Conservation (phyloP, 2,329 filamentous ascomycete species). For the Pleurostoma richardsiae region DNA sequence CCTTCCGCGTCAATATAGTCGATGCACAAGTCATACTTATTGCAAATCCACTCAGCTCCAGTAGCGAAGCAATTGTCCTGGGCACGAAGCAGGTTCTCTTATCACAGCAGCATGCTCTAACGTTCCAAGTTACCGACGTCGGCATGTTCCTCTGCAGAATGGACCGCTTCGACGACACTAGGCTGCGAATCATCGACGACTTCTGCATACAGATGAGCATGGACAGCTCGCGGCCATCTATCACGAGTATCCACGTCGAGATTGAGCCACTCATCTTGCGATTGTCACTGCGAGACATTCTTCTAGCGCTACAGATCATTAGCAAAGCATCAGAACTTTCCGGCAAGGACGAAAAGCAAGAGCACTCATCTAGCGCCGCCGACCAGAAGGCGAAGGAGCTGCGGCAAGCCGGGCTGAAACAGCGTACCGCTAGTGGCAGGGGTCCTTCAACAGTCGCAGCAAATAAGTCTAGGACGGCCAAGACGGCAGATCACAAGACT, state of each 20-base stretch:
- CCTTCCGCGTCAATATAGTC: constrained; percentile 89
- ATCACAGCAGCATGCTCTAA: constrained; percentile 89
- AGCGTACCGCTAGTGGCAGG: constrained; percentile 52
- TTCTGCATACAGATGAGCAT: constrained; percentile 89
- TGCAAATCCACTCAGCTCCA: constrained; percentile 83
- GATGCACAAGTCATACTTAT: constrained; percentile 96
- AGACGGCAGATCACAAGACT: constrained; percentile 12
- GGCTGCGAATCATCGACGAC: constrained; percentile 90
- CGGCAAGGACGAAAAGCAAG: constrained; percentile 47
- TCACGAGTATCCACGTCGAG: constrained; percentile 78
- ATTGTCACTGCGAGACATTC: constrained; percentile 87
- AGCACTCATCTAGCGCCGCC: constrained; percentile 31
- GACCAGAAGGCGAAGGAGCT: constrained; percentile 54
- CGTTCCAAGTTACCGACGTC: constrained; percentile 86
- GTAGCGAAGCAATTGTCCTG: constrained; percentile 92
- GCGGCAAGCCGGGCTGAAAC: constrained; percentile 41
- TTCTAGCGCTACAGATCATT: constrained; percentile 89
- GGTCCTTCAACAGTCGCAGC: constrained; percentile 45
- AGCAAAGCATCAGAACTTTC: constrained; percentile 87
- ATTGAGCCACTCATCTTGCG: constrained; percentile 88
- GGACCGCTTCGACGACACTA: constrained; percentile 91
- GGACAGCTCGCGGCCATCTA: constrained; percentile 59
- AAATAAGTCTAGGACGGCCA: constrained; percentile 31
- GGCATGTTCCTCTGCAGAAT: constrained; percentile 99
- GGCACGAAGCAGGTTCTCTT: constrained; percentile 90